Base-by-base conservation (phyloP, 2,329 filamentous ascomycete genomes). In the Coniochaeta hoffmannii region DNA sequence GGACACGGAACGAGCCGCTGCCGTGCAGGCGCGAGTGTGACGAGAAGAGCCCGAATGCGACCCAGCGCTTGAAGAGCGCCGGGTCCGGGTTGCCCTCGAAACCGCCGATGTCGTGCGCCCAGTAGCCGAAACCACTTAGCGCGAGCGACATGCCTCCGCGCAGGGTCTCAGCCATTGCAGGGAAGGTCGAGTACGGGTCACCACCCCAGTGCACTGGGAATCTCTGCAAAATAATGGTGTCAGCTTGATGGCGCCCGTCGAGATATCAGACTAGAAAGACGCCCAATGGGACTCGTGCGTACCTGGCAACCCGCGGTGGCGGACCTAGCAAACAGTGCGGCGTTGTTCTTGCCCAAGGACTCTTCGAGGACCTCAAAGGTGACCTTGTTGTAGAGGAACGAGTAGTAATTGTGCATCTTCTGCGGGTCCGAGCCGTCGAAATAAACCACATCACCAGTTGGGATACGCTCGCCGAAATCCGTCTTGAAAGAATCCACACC, bases 381-480 rank as follows among this genome's bases (percentile, higher is more conserved):
- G 56, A 82, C 68, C 61, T 83, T 81, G 75, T 89, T 90, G 73
- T 88, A 90, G 3, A 85, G 70, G 64, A 87, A 85, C n/a, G 87
- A 77, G 68, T 89, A 90, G 72, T 82, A 89, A 69, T 90, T 90
- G 72, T 89, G 87, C 86, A 90, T 90, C 62, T 80, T 80, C 52
- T 73, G 73, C 1, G 86, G 79, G 62, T 89, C 84, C 46, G 76
- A 74, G 50, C 72, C 64, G 62, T 89, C 84, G 64, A 81, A 74
- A 78, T 85, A 90, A 59, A 79, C 74, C 5, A 89, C 80, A 60
- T 86, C 82, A 50, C 78, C 74, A 4, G 78, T 80, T 0, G 87
- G 87, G 55, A 90, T 85, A 26, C 87, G 79, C 71, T 90, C 87
- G 55, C 86, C 86, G 67, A 90, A 90, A 65, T 90, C 87, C 7